These are phyloP conservation scores for Ottelia alismoides DNA, from an alignment of 106 monocot genomes.

Conservation along the genomic window DNA sequence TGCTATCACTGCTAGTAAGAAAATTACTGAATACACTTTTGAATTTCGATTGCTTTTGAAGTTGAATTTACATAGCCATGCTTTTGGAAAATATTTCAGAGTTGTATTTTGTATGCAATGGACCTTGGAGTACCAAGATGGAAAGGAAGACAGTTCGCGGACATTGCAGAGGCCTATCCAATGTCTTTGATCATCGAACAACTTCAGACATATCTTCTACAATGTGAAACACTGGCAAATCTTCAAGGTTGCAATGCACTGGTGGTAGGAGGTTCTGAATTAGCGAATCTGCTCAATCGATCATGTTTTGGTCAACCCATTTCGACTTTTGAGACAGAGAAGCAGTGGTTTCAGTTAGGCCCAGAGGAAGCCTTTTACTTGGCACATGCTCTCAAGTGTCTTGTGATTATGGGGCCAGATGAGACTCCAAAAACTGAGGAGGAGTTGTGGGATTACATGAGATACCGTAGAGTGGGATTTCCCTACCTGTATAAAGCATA, in stretches of 20 bases:
- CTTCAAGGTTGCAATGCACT: constrained; percentile 16
- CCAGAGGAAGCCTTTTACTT: constrained; percentile 69
- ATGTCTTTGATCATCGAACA: constrained; percentile 39
- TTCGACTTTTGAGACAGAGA: constrained; percentile 11
- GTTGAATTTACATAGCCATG: no score
- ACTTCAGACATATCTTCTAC: constrained; percentile 19
- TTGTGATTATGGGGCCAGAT: constrained; percentile 15
- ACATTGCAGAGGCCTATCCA: constrained; percentile 35
- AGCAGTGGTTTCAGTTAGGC: constrained; percentile 49
- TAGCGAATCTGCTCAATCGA: constrained; percentile 29
- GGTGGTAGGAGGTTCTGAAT: constrained; percentile 17
- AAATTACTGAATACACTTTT: no score
- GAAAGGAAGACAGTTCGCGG: constrained; percentile 46
- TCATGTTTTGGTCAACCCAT: constrained; percentile 47
- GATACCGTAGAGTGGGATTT: constrained; percentile 11
- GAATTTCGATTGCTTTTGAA: no score
- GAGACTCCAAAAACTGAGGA: constrained; percentile 1
- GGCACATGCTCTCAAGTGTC: constrained; percentile 28
- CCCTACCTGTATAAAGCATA: constrained; percentile 50
- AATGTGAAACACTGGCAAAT: constrained; percentile 16
- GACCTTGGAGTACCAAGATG: constrained; percentile 56
- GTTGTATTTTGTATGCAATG: no score
- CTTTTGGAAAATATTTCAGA: no score
- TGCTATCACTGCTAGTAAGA: no score
- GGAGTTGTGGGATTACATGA: constrained; percentile 43